Evolutionary conservation across 2,329 filamentous ascomycete species (phyloP).

Genomic region (Samsoniella hepiali): DNA sequence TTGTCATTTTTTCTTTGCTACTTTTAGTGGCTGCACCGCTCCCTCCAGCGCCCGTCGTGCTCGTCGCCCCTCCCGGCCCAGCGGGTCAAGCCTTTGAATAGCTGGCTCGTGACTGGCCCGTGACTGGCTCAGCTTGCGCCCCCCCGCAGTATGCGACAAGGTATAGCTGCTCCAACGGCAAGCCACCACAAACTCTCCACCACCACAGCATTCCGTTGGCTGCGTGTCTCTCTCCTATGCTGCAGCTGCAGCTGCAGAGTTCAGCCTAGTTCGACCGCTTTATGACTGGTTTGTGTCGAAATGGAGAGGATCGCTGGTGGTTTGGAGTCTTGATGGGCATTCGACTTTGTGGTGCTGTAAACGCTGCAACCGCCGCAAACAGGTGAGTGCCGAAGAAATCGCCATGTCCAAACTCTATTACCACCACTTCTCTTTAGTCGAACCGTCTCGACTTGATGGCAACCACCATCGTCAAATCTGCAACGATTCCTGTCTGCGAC

Average conservation of each 20-base stretch:
- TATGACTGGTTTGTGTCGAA: too few species aligned
- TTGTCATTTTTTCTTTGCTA: neutral
- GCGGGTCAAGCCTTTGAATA: constrained; percentile 8
- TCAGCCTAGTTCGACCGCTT: too few species aligned
- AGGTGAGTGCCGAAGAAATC: too few species aligned
- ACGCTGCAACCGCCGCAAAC: too few species aligned
- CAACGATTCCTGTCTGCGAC: neutral
- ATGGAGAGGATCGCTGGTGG: too few species aligned
- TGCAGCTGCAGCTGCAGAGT: neutral
- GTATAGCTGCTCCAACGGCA: neutral
- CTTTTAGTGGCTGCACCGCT: neutral
- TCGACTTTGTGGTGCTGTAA: too few species aligned
- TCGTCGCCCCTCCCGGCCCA: constrained; percentile 1
- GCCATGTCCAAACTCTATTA: too few species aligned
- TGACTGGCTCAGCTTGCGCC: constrained; percentile 2
- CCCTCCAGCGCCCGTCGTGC: neutral
- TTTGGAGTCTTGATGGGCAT: too few species aligned
- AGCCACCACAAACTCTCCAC: neutral
- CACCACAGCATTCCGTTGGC: neutral
- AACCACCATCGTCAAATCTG: neutral
- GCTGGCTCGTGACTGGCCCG: constrained; percentile 13
- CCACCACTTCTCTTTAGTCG: neutral
- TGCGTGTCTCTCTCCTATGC: neutral
- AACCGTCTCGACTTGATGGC: neutral
- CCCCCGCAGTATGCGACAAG: neutral